phyloP scores from a whole-genome alignment of 768 basidiomycete genomes.

The Brasilioporus rufonigricans region DNA sequence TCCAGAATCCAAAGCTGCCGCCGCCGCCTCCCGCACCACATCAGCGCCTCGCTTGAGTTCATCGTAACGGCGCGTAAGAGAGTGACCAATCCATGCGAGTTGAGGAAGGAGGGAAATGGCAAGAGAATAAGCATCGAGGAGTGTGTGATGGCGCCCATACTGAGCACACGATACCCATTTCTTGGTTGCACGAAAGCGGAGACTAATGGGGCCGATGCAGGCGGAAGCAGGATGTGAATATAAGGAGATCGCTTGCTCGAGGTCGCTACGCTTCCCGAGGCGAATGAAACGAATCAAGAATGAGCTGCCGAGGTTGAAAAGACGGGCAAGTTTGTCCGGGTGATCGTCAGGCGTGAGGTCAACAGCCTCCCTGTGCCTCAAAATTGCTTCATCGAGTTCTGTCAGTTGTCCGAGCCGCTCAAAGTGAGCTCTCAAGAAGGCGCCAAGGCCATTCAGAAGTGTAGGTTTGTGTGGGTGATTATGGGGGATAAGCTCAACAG shows the following conservation, averaged over 20 bases:
- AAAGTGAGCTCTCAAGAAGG: neutral
- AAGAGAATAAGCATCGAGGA: neutral
- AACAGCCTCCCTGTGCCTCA: neutral
- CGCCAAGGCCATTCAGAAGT: neutral
- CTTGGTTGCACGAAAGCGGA: neutral
- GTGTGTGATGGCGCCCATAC: neutral
- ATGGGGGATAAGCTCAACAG: neutral
- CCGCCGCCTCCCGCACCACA: neutral
- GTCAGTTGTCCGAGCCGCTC: neutral
- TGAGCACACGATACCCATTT: neutral
- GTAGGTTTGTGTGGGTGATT: neutral
- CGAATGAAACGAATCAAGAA: neutral
- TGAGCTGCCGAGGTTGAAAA: neutral
- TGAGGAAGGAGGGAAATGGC: neutral
- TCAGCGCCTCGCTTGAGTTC: neutral
- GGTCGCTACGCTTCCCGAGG: neutral
- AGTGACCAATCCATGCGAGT: neutral
- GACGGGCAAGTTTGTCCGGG: neutral
- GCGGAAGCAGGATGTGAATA: neutral
- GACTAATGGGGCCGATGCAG: neutral
- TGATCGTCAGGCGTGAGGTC: neutral
- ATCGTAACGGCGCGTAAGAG: neutral
- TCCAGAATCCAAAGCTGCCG: neutral
- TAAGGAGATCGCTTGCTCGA: neutral
- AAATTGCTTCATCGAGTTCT: neutral